A percentile compares a stretch with the other conserved stretches of the same genome.
Evolutionary conservation across 306 rosid species (phyloP).

Genomic region (Acmispon strigosus): DNA sequence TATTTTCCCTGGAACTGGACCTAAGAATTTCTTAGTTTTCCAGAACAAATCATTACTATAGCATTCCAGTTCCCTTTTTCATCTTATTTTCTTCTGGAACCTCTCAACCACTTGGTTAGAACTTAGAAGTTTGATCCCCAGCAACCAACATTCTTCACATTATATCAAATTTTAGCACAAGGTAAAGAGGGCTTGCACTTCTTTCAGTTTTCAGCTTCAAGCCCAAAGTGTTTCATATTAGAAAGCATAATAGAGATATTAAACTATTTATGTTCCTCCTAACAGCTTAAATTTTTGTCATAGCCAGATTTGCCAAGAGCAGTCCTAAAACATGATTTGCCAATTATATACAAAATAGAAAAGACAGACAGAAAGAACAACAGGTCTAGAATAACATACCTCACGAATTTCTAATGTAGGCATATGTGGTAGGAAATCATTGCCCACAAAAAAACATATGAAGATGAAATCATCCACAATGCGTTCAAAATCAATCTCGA

Average conservation of each 20-base stretch:
- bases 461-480: constrained; percentile 95
- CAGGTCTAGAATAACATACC: constrained; percentile 36
- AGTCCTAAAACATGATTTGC: background rate
- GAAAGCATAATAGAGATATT: background rate
- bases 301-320: background rate
- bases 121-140: background rate
- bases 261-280: background rate
- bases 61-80: no score
- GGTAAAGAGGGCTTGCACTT: background rate
- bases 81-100: no score
- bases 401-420: constrained; percentile 97
- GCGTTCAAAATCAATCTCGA: constrained; percentile 73
- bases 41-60: no score
- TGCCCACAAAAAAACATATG: constrained; percentile 93
- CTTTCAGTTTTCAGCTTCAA: background rate
- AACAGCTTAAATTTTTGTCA: background rate
- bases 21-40: no score
- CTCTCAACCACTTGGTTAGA: no score
- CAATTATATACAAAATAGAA: background rate
- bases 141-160: background rate
- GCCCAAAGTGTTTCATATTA: background rate
- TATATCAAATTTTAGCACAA: background rate
- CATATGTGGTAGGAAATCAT: constrained; percentile 98
- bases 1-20: no score
- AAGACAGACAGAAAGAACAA: background rate